Evolutionary conservation across 495 filamentous ascomycete species (phyloP).

Genomic region (Beverwykella pulmonaria): DNA sequence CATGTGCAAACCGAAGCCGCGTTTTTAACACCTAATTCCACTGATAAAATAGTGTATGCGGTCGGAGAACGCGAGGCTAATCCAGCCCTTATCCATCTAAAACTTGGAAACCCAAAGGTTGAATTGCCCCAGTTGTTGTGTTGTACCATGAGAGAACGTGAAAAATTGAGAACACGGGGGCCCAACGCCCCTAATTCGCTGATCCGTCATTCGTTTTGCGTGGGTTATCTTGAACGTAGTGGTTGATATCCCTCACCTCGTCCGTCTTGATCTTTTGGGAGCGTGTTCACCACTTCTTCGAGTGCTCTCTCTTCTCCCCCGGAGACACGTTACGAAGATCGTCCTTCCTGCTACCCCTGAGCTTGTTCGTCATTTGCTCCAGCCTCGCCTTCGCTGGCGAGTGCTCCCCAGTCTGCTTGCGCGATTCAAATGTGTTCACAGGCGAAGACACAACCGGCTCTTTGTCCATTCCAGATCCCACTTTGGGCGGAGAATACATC

Average conservation of each 20-base stretch:
- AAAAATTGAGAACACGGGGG: too few relatives aligned
- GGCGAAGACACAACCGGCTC: conserved; percentile 6
- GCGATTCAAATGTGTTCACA: conserved; percentile 18
- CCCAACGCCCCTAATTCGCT: neutral
- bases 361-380: conserved; percentile 43
- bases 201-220: neutral
- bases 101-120: neutral
- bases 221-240: conserved; percentile 17
- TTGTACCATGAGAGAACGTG: neutral
- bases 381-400: conserved; percentile 44
- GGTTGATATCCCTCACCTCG: conserved; percentile 26
- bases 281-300: conserved; percentile 29
- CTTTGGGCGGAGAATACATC: conserved; percentile 24
- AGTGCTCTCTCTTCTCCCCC: conserved; percentile 27
- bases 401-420: conserved; percentile 34
- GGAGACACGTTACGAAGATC: conserved; percentile 29
- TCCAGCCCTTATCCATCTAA: neutral
- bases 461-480: neutral
- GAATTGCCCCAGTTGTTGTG: neutral
- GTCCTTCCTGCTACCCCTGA: conserved; percentile 25
- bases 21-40: neutral
- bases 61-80: neutral
- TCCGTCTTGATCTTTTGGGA: conserved; percentile 25
- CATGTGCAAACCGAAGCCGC: neutral
- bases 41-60: neutral